phyloP scores from a whole-genome alignment of 441 rosid species.

The Arabidopsis lyrata region DNA sequence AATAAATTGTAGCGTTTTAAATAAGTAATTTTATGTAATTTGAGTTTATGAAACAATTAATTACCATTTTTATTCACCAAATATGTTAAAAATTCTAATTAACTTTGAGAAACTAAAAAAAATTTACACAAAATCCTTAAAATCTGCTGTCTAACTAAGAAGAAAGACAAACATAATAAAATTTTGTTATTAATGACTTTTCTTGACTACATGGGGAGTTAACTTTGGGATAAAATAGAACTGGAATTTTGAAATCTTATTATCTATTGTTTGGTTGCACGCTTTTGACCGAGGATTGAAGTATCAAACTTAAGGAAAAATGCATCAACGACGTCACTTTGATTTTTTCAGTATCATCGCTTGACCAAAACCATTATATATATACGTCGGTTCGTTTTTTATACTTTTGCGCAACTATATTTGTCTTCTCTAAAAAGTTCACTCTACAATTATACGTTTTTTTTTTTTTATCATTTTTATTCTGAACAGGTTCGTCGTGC shows the following conservation, averaged over 20 bases:
- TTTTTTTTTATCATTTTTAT: not conserved
- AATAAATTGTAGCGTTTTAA: no score
- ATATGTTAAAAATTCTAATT: no score
- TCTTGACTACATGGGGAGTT: not conserved
- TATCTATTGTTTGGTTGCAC: not conserved
- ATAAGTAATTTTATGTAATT: no score
- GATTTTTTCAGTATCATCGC: not conserved
- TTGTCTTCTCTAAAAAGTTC: not conserved
- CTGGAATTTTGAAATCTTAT: not conserved
- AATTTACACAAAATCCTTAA: not conserved
- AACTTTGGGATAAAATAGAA: not conserved
- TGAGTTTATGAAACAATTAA: no score
- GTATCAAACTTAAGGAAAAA: not conserved
- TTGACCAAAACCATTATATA: slow-evolving; percentile 9
- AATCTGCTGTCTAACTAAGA: not conserved
- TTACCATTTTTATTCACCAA: no score
- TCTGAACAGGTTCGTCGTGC: not conserved
- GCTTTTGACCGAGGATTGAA: not conserved
- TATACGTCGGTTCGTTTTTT: not conserved
- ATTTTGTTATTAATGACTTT: not conserved
- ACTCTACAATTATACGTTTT: not conserved
- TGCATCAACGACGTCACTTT: not conserved
- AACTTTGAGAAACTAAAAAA: not conserved
- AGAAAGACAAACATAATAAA: not conserved
- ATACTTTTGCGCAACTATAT: not conserved